Conservation (phyloP, 164 flowering plant genomes). For the Protea cynaroides region DNA sequence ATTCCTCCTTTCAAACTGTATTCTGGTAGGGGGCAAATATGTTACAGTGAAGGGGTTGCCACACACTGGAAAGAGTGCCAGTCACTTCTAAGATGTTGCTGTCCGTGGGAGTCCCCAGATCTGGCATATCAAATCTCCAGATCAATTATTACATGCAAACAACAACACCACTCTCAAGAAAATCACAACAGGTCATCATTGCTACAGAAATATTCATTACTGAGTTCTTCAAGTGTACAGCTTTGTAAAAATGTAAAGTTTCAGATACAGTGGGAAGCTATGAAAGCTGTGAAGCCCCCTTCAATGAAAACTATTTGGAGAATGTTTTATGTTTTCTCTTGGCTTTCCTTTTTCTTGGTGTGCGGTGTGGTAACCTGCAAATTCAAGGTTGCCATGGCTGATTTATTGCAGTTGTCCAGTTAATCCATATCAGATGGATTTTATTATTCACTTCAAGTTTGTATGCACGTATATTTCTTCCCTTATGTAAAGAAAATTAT, state of each 20-base stretch:
- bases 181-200: not conserved
- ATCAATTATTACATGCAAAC: not conserved
- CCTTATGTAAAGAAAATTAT: no score
- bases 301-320: not conserved
- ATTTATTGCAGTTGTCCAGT: not conserved
- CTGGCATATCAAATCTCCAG: conserved; percentile 6
- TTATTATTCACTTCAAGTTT: no score
- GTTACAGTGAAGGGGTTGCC: not conserved
- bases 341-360: not conserved
- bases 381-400: not conserved
- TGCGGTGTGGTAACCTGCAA: not conserved
- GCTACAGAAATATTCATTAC: conserved; percentile 3
- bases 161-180: not conserved
- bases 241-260: not conserved
- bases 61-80: not conserved
- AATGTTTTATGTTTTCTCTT: not conserved
- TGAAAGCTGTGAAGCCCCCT: conserved; percentile 2
- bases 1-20: not conserved
- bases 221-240: conserved; percentile 12
- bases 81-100: not conserved
- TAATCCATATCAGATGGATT: no score
- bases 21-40: not conserved
- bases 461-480: no score
- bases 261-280: conserved; percentile 2
- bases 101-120: not conserved